Conservation (phyloP, 2,329 filamentous ascomycete species). For the Biscogniauxia mediterranea region DNA sequence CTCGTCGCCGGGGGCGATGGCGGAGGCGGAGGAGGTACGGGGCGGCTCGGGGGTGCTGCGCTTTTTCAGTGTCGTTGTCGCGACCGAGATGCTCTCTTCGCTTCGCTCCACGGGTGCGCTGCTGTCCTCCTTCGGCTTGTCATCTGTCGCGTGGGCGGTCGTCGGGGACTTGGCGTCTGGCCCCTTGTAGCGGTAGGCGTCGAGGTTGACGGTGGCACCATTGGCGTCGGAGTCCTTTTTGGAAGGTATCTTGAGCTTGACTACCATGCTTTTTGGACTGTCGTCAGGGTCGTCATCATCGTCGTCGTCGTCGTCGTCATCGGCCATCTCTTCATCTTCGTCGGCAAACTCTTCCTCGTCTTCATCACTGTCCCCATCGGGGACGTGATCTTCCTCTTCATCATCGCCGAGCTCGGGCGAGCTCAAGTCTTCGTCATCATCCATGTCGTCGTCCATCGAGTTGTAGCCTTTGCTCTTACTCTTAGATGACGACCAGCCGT, state of each 20-base stretch:
- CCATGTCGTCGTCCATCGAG: slow-evolving; percentile 51
- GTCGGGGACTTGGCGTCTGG: slow-evolving; percentile 20
- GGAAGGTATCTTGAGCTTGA: slow-evolving; percentile 61
- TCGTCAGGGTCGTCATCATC: slow-evolving; percentile 51
- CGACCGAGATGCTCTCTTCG: slow-evolving; percentile 32
- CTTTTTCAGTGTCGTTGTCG: slow-evolving; percentile 29
- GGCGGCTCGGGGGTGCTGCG: slow-evolving; percentile 24
- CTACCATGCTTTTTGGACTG: slow-evolving; percentile 61
- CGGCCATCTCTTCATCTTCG: slow-evolving; percentile 48
- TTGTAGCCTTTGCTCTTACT: slow-evolving; percentile 52
- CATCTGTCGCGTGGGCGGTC: slow-evolving; percentile 7
- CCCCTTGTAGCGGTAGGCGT: slow-evolving; percentile 31
- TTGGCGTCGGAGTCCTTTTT: slow-evolving; percentile 40
- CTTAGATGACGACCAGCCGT: slow-evolving; percentile 45
- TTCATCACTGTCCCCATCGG: slow-evolving; percentile 57
- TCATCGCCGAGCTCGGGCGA: slow-evolving; percentile 74
- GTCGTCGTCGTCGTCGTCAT: slow-evolving; percentile 58
- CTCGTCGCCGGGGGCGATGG: slow-evolving; percentile 2
- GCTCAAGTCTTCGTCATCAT: slow-evolving; percentile 66
- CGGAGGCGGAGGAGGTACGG: not conserved
- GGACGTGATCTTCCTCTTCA: slow-evolving; percentile 67
- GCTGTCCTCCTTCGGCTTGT: slow-evolving; percentile 6
- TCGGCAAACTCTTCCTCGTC: slow-evolving; percentile 58
- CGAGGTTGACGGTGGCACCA: slow-evolving; percentile 33
- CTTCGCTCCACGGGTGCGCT: slow-evolving; percentile 21